phyloP scores from a whole-genome alignment of 306 rosid genomes.

The Glycyrrhiza uralensis region DNA sequence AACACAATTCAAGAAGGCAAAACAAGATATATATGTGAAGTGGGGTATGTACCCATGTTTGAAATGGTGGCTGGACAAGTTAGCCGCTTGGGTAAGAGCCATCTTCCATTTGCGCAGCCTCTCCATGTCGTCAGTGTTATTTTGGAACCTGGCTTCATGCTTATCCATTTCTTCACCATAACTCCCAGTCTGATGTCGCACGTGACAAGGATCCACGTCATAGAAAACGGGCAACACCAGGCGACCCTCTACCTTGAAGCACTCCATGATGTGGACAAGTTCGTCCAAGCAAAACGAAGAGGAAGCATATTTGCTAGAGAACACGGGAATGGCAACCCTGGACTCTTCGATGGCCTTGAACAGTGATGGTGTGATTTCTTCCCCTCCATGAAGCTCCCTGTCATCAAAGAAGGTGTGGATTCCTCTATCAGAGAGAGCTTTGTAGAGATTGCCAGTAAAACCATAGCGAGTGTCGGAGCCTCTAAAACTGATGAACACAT shows the following conservation, averaged over 20 bases:
- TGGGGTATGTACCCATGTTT: neutral
- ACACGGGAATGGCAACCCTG: neutral
- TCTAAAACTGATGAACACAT: no score
- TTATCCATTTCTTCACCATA: neutral
- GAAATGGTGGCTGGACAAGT: neutral
- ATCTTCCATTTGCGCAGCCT: neutral
- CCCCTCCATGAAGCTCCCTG: no score
- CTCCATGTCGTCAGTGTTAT: neutral
- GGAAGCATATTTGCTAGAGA: neutral
- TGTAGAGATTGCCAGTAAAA: no score
- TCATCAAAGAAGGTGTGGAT: no score
- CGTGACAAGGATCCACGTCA: neutral
- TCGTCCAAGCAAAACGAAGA: neutral
- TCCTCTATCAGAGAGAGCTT: no score
- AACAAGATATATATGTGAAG: neutral
- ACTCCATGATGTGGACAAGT: neutral
- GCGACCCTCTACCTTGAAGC: neutral
- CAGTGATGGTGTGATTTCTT: no score
- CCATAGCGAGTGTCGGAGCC: no score
- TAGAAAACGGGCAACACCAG: neutral
- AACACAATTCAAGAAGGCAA: neutral
- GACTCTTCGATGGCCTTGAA: no score
- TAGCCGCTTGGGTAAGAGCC: neutral
- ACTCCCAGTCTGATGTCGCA: neutral
- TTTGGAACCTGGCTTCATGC: neutral